phyloP scores from a whole-genome alignment of 164 flowering plant genomes.

The Magnolia sinica region DNA sequence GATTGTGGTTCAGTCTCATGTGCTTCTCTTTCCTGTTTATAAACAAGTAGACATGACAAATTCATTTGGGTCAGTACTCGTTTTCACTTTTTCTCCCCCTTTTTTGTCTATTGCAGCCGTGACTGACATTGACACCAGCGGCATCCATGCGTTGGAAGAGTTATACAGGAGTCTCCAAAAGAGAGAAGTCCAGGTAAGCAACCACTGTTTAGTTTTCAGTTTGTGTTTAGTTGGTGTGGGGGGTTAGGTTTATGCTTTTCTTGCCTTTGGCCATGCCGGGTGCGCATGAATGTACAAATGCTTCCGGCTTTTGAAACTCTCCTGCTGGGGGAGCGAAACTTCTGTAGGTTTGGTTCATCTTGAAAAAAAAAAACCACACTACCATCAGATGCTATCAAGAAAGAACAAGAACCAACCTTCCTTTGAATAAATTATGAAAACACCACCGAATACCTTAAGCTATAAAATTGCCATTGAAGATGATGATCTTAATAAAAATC shows the following conservation, averaged over 20 bases:
- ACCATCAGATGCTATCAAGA: background rate
- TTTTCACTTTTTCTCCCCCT: background rate
- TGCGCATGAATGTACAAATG: conserved; percentile 1
- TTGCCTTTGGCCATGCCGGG: background rate
- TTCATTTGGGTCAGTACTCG: background rate
- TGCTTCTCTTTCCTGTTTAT: background rate
- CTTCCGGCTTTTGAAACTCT: conserved; percentile 1
- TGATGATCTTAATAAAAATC: background rate
- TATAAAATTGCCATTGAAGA: background rate
- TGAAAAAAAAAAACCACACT: background rate
- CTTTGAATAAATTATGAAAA: background rate
- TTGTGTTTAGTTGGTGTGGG: conserved; percentile 7
- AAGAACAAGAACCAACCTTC: background rate
- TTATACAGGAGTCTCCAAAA: conserved; percentile 54
- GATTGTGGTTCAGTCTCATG: background rate
- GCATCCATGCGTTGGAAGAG: conserved; percentile 79
- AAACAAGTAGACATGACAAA: background rate
- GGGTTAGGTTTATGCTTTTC: conserved; percentile 5
- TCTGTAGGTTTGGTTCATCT: background rate
- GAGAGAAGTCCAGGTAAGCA: conserved; percentile 57
- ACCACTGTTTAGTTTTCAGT: conserved; percentile 4
- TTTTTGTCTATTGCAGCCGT: conserved; percentile 56
- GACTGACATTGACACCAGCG: conserved; percentile 87
- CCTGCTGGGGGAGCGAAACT: background rate
- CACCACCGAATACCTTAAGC: background rate